Evolutionary conservation across 148 eudicot species (phyloP).

Genomic region (Gaultheria prostrata): DNA sequence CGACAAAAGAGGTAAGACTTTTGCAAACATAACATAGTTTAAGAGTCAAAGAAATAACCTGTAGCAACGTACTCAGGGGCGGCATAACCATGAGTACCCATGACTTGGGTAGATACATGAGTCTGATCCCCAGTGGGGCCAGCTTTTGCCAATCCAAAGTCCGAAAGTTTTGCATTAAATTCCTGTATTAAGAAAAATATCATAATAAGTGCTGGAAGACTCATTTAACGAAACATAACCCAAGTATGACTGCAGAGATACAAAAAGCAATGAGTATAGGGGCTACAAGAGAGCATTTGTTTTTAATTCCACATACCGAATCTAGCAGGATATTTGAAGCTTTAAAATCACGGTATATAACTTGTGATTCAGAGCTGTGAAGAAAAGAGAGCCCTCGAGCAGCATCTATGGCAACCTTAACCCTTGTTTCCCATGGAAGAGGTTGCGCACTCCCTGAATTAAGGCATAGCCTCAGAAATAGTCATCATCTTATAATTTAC

Average conservation of each 20-base stretch:
- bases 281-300: constrained; percentile 7
- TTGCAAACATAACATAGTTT: neutral
- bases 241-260: neutral
- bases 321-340: constrained; percentile 52
- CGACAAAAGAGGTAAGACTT: neutral
- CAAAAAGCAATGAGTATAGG: neutral
- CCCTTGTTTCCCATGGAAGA: constrained; percentile 53
- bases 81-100: constrained; percentile 56
- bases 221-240: neutral
- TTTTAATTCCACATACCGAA: constrained; percentile 27
- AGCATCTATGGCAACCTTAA: constrained; percentile 46
- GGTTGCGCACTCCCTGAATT: constrained; percentile 30
- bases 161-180: constrained; percentile 52
- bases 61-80: constrained; percentile 46
- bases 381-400: constrained; percentile 54
- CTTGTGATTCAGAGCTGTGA: constrained; percentile 36
- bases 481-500: neutral
- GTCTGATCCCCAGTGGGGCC: constrained; percentile 41
- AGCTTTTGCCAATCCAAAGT: constrained; percentile 56
- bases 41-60: constrained; percentile 26
- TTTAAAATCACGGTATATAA: constrained; percentile 56
- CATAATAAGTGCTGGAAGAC: constrained; percentile 4
- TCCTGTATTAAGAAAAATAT: constrained; percentile 31
- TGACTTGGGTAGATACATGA: constrained; percentile 42
- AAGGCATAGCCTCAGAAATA: neutral